phyloP scores from a whole-genome alignment of 139 green algal genomes.

The Edaphochlamys debaryana region DNA sequence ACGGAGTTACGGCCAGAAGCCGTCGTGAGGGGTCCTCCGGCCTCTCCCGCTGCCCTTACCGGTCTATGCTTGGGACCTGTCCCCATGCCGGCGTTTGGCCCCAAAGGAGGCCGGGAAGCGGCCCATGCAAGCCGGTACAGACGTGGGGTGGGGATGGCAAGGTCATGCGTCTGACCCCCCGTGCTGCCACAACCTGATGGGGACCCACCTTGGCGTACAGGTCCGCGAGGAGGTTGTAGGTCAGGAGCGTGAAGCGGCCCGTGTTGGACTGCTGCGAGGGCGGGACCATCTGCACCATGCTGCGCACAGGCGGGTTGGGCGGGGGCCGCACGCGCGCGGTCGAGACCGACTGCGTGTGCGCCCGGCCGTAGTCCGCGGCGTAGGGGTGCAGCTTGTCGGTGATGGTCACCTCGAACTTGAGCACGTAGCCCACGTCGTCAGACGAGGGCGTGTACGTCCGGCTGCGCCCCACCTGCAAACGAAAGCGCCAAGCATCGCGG shows the following conservation, averaged over 20 bases:
- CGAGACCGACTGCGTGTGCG: conserved; percentile 54
- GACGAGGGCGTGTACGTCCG: conserved; percentile 80
- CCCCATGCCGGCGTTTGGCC: too few relatives aligned
- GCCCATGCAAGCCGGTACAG: too few relatives aligned
- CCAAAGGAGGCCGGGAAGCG: too few relatives aligned
- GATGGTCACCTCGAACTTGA: conserved; percentile 87
- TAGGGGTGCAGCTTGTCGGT: conserved; percentile 50
- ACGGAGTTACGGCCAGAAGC: too few relatives aligned
- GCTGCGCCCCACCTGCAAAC: conserved; percentile 70
- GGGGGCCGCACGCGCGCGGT: conserved; percentile 84
- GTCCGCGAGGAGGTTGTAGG: conserved; percentile 98
- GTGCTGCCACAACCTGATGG: too few relatives aligned
- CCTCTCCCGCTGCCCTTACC: too few relatives aligned
- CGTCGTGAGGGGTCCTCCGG: too few relatives aligned
- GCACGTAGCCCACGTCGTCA: conserved; percentile 90
- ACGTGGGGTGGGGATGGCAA: too few relatives aligned
- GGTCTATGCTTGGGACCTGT: too few relatives aligned
- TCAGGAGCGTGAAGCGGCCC: conserved; percentile 90
- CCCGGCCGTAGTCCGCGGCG: conserved; percentile 46
- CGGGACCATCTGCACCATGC: conserved; percentile 77
- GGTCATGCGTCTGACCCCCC: too few relatives aligned
- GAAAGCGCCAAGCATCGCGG: not conserved
- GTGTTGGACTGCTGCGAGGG: conserved; percentile 41
- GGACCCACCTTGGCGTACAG: conserved; percentile 91
- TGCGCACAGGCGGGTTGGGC: conserved; percentile 75